phyloP scores from a whole-genome alignment of 257 asterid species.

The Thymus quinquecostatus region DNA sequence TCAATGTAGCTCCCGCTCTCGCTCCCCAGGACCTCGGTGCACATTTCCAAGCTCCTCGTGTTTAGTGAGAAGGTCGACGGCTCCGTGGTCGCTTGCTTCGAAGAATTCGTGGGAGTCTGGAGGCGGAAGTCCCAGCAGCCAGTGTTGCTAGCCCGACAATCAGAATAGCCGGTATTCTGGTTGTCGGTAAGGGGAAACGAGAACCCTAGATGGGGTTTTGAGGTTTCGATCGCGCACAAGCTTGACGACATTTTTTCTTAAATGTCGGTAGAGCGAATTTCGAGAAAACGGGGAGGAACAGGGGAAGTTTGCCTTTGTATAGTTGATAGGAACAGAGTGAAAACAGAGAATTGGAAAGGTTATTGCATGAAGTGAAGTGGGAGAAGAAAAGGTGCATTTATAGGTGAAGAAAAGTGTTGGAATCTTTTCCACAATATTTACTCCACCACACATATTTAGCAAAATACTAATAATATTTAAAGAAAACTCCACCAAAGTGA shows the following conservation, averaged over 20 bases:
- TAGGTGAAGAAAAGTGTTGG: slow-evolving; percentile 42
- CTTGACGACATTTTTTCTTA: slow-evolving; percentile 36
- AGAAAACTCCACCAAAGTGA: slow-evolving; percentile 2
- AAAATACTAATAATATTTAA: neutral
- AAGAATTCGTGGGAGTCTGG: slow-evolving; percentile 26
- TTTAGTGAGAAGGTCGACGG: slow-evolving; percentile 41
- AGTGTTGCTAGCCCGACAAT: neutral
- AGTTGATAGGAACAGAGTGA: neutral
- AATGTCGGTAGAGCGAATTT: neutral
- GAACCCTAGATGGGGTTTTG: slow-evolving; percentile 18
- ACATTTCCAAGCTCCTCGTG: slow-evolving; percentile 63
- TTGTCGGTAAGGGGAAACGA: slow-evolving; percentile 8
- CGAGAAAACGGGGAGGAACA: slow-evolving; percentile 11
- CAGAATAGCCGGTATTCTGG: neutral
- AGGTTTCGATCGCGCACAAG: slow-evolving; percentile 31
- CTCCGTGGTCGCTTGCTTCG: slow-evolving; percentile 24
- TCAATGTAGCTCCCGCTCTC: slow-evolving; percentile 67
- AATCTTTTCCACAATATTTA: slow-evolving; percentile 15
- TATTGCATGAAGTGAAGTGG: slow-evolving; percentile 46
- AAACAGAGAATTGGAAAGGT: slow-evolving; percentile 2
- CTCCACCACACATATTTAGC: slow-evolving; percentile 17
- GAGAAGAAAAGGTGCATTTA: slow-evolving; percentile 49
- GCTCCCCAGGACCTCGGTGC: slow-evolving; percentile 74
- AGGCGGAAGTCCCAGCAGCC: slow-evolving; percentile 46
- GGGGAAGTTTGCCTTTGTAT: neutral